Percentiles rank a stretch among this genome's conserved stretches.
Conservation (phyloP, 805 yeast genomes). For the Blastobotrys americana region DNA sequence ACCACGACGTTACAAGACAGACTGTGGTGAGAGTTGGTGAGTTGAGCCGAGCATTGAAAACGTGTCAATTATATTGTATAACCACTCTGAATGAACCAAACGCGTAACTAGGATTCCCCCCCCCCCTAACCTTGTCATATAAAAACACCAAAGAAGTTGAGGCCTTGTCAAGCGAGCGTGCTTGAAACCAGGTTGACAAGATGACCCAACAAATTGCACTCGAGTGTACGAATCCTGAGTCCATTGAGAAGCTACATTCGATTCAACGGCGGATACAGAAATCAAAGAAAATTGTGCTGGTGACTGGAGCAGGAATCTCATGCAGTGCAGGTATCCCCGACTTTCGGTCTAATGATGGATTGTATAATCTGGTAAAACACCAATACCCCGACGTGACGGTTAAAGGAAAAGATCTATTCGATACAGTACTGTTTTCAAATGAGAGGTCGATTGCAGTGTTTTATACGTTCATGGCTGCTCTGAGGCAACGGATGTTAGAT, state of each 20-base stretch:
- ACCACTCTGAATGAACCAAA: no score
- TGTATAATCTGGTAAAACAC: conserved; percentile 64
- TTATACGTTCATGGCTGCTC: conserved; percentile 80
- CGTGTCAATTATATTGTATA: no score
- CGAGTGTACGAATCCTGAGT: neutral
- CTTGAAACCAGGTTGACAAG: neutral
- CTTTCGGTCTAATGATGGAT: conserved; percentile 76
- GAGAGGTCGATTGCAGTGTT: conserved; percentile 62
- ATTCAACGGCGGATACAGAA: conserved; percentile 40
- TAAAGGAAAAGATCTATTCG: conserved; percentile 88
- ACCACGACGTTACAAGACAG: no score
- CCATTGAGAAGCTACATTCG: conserved; percentile 21
- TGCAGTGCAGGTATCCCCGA: conserved; percentile 98
- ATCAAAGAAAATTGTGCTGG: conserved; percentile 50
- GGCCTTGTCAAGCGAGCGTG: no score
- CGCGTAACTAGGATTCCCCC: no score
- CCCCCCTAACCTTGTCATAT: no score
- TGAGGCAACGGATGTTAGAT: conserved; percentile 52
- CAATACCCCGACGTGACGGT: conserved; percentile 54
- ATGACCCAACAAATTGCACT: conserved; percentile 14
- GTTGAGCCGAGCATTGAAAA: no score
- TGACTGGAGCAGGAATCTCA: conserved; percentile 96
- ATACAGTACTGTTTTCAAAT: conserved; percentile 69
- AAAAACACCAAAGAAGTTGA: no score
- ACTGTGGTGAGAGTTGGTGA: no score